A percentile compares a stretch with the other conserved stretches of the same genome.
phyloP scores from a whole-genome alignment of 148 eudicot species.

The Nepenthes gracilis region DNA sequence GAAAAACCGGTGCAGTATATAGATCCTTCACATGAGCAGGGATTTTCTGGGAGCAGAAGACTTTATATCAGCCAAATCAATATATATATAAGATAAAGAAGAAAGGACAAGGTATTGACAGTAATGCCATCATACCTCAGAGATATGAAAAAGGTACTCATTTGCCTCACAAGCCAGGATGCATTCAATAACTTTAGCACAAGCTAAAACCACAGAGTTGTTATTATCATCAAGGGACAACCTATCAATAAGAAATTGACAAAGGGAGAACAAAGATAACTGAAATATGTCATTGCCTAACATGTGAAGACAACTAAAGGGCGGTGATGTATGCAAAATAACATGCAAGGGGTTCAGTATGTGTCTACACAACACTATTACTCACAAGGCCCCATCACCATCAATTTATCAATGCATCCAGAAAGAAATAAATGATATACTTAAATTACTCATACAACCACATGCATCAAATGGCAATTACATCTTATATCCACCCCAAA shows the following conservation, averaged over 20 bases:
- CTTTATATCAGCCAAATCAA: neutral
- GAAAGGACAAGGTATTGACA: neutral
- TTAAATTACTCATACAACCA: too few relatives aligned
- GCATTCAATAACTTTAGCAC: conserved; percentile 71
- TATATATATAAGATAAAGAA: neutral
- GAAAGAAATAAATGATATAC: too few relatives aligned
- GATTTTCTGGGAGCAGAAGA: conserved; percentile 37
- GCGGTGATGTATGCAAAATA: too few relatives aligned
- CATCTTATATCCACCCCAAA: too few relatives aligned
- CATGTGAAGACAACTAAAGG: too few relatives aligned
- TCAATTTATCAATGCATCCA: too few relatives aligned
- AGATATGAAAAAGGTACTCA: conserved; percentile 42
- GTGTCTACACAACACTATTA: too few relatives aligned
- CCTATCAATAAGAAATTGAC: conserved; percentile 28
- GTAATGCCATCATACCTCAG: conserved; percentile 40
- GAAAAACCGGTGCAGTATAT: conserved; percentile 81
- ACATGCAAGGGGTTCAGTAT: too few relatives aligned
- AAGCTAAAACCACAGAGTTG: conserved; percentile 64
- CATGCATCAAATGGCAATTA: too few relatives aligned
- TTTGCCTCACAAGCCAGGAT: conserved; percentile 58
- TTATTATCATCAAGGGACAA: conserved; percentile 90
- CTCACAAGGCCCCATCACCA: too few relatives aligned
- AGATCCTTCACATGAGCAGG: conserved; percentile 32
- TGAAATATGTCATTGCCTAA: too few relatives aligned
- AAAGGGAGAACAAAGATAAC: neutral